Percentiles rank a stretch among this genome's conserved stretches.
Evolutionary conservation across 345 rosid species (phyloP).

Genomic region (Hypericum androsaemum): DNA sequence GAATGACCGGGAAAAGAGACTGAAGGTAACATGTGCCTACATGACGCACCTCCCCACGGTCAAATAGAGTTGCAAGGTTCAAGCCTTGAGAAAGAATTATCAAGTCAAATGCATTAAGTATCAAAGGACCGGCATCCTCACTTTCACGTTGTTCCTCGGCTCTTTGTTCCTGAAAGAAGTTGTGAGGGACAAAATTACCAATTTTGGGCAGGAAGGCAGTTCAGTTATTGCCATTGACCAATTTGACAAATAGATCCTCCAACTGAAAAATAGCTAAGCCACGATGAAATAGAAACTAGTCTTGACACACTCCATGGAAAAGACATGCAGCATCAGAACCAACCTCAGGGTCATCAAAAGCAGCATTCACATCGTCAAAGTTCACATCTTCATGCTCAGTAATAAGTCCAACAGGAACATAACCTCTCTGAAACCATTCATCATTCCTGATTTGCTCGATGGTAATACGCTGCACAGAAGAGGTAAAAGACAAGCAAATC

Average conservation of each 20-base stretch:
- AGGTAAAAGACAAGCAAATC: slow-evolving; percentile 3
- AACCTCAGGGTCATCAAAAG: slow-evolving; percentile 85
- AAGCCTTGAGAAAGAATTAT: slow-evolving; percentile 89
- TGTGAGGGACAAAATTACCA: no score
- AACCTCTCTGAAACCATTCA: slow-evolving; percentile 70
- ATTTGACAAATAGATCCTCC: no score
- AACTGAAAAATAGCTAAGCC: no score
- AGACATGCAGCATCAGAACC: slow-evolving; percentile 5
- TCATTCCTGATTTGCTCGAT: slow-evolving; percentile 64
- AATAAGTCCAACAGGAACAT: slow-evolving; percentile 54
- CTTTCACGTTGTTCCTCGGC: slow-evolving; percentile 35
- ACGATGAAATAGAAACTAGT: no score
- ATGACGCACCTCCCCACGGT: slow-evolving; percentile 62
- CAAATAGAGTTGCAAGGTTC: slow-evolving; percentile 84
- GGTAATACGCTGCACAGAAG: slow-evolving; percentile 63
- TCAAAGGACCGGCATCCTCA: slow-evolving; percentile 67
- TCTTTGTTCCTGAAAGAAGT: slow-evolving; percentile 39
- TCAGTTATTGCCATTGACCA: no score
- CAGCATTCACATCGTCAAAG: slow-evolving; percentile 88
- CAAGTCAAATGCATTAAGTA: slow-evolving; percentile 88
- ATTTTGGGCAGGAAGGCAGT: no score
- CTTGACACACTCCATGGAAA: neutral
- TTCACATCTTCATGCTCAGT: slow-evolving; percentile 82
- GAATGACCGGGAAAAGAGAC: neutral
- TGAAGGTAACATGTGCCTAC: neutral